Base-by-base conservation (phyloP, 371 early-diverging fungal species). In the Apophysomyces ossiformis region DNA sequence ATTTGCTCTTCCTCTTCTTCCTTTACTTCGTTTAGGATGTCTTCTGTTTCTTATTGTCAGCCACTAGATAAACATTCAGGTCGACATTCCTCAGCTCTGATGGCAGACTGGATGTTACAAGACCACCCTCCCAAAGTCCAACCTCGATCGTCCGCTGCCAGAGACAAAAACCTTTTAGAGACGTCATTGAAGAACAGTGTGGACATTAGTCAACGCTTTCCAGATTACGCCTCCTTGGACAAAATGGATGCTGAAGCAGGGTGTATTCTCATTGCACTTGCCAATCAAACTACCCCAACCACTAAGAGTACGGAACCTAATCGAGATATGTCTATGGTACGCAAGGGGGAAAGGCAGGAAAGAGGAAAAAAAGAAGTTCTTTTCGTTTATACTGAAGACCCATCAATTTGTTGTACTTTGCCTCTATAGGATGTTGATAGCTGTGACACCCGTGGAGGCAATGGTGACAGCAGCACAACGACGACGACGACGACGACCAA, bases 221-320 rank as follows among this genome's bases (percentile, higher is more conserved):
- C 47, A 47, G 47, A 47, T 57, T 47, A 47, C 16, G 65, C 72
- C 44, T 67, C 72, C 41, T 66, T 78, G 37, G 81, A 81, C 57
- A 75, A 73, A 39, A 66, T 73, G 15, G 82, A 81, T 60, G 73
- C 70, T 47, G 82, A 81, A 66, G 82, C 82, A 4, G 73, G 82
- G 37, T 78, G 73, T 60, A 81, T 81, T 47, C 61, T 81, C 39
- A 78, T 81, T 67, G 75, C 76, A 13, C 58, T 81, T 21, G 69
- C 82, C 6, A 81, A 78, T 60, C 78, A 76, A 61, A 65, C 32
- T 26, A 26, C 72, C 38, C 41, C 41, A 41, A 41, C 41, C 41
- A 8, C 13, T 41, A 41, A 41, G 8, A 41, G 11, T 8, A 41
- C 41, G 13, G 41, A 41, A 41, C 41, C 11, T 8, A 13, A 41